A percentile compares a stretch with the other conserved stretches of the same genome.
Conservation (phyloP, 768 basidiomycete genomes). For the Pholiota molesta region DNA sequence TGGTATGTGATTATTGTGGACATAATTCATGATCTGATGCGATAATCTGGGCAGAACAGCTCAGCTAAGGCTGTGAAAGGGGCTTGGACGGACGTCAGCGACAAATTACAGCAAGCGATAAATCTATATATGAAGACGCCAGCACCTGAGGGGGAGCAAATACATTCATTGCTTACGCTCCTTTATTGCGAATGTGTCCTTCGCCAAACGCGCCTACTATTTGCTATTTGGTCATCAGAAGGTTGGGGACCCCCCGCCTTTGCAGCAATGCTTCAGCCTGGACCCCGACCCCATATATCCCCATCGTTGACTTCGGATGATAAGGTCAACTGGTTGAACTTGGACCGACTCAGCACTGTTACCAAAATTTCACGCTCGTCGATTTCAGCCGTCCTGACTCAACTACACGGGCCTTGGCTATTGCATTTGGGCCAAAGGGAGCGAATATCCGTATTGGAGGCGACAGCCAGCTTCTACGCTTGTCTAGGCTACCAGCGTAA, state of each 20-base stretch:
- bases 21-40: background rate
- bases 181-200: constrained; percentile 71
- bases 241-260: constrained; percentile 86
- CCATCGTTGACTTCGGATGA: constrained; percentile 55
- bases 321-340: constrained; percentile 46
- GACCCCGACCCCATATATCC: constrained; percentile 59
- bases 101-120: constrained; percentile 71
- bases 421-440: constrained; percentile 78
- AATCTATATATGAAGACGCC: constrained; percentile 65
- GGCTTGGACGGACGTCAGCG: constrained; percentile 75
- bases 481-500: constrained; percentile 86
- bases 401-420: constrained; percentile 87
- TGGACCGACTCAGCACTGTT: constrained; percentile 67
- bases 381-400: constrained; percentile 66
- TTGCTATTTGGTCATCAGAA: constrained; percentile 83
- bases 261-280: constrained; percentile 72
- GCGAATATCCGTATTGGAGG: constrained; percentile 70
- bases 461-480: constrained; percentile 74
- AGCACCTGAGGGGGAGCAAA: constrained; percentile 55
- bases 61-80: constrained; percentile 57
- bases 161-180: constrained; percentile 65
- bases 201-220: constrained; percentile 73
- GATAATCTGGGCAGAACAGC: constrained; percentile 48
- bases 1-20: constrained; percentile 48
- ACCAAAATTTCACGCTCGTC: constrained; percentile 73